These are phyloP conservation scores for Barnettozyma pratensis DNA, from an alignment of 805 yeast species.

Conservation along the genomic window DNA sequence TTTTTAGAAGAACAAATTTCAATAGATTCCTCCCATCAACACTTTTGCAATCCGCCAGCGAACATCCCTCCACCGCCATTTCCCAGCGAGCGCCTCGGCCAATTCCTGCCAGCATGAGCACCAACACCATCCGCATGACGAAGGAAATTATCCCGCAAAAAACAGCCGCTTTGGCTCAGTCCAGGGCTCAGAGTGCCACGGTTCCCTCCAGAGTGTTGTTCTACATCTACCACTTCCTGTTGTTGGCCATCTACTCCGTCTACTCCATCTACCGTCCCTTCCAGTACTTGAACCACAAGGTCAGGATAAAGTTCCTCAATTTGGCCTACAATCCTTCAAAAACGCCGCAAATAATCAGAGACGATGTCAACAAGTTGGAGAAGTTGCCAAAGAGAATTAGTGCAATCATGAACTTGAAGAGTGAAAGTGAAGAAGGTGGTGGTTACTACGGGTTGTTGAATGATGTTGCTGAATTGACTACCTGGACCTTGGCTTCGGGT, in stretches of 20 bases:
- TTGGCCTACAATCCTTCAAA: conserved; percentile 64
- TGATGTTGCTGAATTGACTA: conserved; percentile 68
- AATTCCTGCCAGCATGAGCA: neutral
- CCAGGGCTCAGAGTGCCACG: neutral
- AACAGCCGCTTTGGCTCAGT: neutral
- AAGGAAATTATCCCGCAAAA: conserved; percentile 5
- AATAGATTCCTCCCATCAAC: too few species aligned
- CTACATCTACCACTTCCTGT: conserved; percentile 20
- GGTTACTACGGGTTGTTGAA: conserved; percentile 78
- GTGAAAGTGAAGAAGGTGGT: conserved; percentile 82
- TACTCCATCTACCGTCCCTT: conserved; percentile 51
- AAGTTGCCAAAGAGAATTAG: conserved; percentile 79
- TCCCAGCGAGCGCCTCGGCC: neutral
- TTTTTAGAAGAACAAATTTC: too few species aligned
- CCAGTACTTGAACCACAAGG: conserved; percentile 46
- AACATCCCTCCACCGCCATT: too few species aligned
- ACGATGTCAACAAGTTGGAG: conserved; percentile 65
- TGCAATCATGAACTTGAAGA: conserved; percentile 65
- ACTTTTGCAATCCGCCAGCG: too few species aligned
- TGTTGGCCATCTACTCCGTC: conserved; percentile 48
- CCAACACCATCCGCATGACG: conserved; percentile 5
- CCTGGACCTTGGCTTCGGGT: conserved; percentile 93
- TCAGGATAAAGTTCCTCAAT: conserved; percentile 52
- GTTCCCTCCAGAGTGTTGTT: conserved; percentile 12
- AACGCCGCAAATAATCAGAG: conserved; percentile 81